A percentile compares a stretch with the other conserved stretches of the same genome.
phyloP scores from a whole-genome alignment of 306 rosid species.

The Vigna nakashimae region DNA sequence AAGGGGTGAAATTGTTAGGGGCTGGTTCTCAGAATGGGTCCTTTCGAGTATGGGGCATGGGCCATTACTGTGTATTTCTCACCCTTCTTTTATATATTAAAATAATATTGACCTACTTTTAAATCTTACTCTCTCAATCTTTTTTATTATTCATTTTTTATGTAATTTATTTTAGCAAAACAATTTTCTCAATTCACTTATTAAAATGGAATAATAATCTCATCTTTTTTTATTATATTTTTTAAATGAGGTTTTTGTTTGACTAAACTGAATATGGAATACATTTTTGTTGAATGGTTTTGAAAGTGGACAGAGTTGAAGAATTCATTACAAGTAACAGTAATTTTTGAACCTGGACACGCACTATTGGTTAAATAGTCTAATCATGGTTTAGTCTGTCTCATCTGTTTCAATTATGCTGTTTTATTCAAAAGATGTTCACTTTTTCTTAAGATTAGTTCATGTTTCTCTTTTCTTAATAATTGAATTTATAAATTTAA shows the following conservation, averaged over 20 bases:
- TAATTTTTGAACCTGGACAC: neutral
- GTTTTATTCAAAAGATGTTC: neutral
- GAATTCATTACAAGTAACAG: neutral
- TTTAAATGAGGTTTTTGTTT: constrained; percentile 15
- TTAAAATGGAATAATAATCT: neutral
- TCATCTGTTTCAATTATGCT: neutral
- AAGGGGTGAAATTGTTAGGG: constrained; percentile 36
- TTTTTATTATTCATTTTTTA: neutral
- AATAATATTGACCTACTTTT: constrained; percentile 35
- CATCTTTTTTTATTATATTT: neutral
- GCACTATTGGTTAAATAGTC: neutral
- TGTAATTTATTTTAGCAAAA: no score
- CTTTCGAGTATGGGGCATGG: constrained; percentile 28
- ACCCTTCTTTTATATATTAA: constrained; percentile 34
- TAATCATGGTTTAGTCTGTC: neutral
- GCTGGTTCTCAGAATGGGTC: constrained; percentile 50
- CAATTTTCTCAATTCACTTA: neutral
- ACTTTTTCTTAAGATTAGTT: no score
- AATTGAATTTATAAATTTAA: no score
- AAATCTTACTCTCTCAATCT: neutral
- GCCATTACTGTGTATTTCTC: constrained; percentile 31
- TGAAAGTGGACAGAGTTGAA: constrained; percentile 31
- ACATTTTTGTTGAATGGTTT: constrained; percentile 12
- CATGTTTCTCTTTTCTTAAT: no score
- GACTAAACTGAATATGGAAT: neutral